These are phyloP conservation scores for Aspergillus transmontanensis DNA, from an alignment of 2,329 filamentous ascomycete species.

Conservation along the genomic window DNA sequence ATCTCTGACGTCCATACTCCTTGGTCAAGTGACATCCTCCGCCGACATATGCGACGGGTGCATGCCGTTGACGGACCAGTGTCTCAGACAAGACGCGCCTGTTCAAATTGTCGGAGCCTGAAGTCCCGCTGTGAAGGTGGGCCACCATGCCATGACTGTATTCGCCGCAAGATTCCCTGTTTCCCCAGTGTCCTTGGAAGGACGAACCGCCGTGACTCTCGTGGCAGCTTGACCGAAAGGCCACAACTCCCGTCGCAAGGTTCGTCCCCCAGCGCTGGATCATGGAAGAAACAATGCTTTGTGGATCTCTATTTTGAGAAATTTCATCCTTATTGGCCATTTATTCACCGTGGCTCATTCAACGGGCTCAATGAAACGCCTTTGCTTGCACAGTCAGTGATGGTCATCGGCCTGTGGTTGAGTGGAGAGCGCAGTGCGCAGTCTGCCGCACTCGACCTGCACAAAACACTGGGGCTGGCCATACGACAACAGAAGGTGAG, in stretches of 20 bases:
- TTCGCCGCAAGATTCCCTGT: slow-evolving; percentile 20
- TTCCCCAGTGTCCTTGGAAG: slow-evolving; percentile 13
- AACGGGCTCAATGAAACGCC: background rate
- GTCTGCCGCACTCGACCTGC: background rate
- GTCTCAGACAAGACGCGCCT: slow-evolving; percentile 19
- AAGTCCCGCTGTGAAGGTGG: slow-evolving; percentile 26
- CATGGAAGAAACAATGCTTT: slow-evolving; percentile 10
- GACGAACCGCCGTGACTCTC: background rate
- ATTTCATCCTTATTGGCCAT: background rate
- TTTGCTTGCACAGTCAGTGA: background rate
- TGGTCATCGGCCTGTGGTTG: background rate
- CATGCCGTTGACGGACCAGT: slow-evolving; percentile 18
- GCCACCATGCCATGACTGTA: slow-evolving; percentile 20
- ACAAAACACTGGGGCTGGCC: background rate
- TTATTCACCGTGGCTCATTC: background rate
- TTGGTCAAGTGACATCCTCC: slow-evolving; percentile 28
- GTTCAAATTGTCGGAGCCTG: slow-evolving; percentile 19
- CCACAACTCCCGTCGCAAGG: background rate
- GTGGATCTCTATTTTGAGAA: slow-evolving; percentile 27
- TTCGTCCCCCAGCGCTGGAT: background rate
- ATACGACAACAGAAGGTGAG: background rate
- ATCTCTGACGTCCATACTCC: background rate
- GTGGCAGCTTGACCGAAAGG: background rate
- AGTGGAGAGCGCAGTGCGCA: background rate
- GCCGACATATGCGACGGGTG: slow-evolving; percentile 25